Percentiles rank a stretch among this genome's conserved stretches.
These are phyloP conservation scores for Podila clonocystis DNA, from an alignment of 192 early-diverging fungal species.

Conservation along the genomic window DNA sequence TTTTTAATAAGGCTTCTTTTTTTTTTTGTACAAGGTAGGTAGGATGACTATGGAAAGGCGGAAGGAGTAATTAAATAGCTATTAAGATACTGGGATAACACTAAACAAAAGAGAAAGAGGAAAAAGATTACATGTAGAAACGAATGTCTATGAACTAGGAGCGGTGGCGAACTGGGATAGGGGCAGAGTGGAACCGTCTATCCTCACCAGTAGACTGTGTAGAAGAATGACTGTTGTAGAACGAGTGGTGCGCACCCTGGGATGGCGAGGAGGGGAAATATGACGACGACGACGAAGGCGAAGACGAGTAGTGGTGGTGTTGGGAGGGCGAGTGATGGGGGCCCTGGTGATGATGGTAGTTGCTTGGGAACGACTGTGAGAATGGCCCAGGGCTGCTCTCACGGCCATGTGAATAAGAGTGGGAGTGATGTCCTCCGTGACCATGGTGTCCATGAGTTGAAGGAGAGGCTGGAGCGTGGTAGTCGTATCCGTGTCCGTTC, in stretches of 20 bases:
- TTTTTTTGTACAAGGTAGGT: too few species aligned
- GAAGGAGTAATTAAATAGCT: too few species aligned
- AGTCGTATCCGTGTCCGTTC: constrained; percentile 15
- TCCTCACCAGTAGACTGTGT: constrained; percentile 21
- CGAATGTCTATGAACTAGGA: too few species aligned
- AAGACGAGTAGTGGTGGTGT: constrained; percentile 1
- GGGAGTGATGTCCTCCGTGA: constrained; percentile 12
- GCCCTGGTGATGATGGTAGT: constrained; percentile 9
- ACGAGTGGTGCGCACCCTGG: neutral
- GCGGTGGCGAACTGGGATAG: constrained; percentile 38
- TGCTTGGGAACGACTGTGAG: constrained; percentile 36
- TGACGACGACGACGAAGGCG: constrained; percentile 18
- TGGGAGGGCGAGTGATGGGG: too few species aligned
- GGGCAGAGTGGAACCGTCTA: constrained; percentile 42
- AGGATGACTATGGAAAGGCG: too few species aligned
- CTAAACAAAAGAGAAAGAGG: too few species aligned
- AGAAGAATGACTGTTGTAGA: too few species aligned
- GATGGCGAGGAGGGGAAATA: constrained; percentile 41
- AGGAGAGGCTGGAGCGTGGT: too few species aligned
- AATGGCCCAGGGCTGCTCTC: constrained; percentile 29
- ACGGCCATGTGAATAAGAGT: neutral
- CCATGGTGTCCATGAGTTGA: too few species aligned
- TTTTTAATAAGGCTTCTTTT: too few species aligned
- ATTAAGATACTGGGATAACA: too few species aligned
- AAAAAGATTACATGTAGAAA: too few species aligned